Conservation (phyloP, 148 eudicot species). For the Amaranthus palmeri region DNA sequence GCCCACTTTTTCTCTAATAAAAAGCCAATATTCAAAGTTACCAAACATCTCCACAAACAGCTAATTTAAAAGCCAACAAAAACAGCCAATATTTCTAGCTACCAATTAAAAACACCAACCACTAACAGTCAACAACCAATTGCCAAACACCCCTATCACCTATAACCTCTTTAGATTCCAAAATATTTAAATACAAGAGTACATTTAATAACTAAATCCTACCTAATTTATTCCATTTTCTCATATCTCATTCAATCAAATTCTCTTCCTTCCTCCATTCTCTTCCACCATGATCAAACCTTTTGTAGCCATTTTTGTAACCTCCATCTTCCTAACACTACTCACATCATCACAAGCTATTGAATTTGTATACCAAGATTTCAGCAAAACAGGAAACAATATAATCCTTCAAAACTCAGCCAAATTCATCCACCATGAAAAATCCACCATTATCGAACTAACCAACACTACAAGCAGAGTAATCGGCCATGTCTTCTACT, state of each 20-base stretch:
- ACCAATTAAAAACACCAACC: background rate
- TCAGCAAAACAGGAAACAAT: conserved; percentile 10
- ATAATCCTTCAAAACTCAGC: conserved; percentile 14
- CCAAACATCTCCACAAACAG: too few species aligned
- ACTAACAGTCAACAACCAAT: background rate
- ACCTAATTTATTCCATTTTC: background rate
- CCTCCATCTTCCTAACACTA: background rate
- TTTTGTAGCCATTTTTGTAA: background rate
- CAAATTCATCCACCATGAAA: conserved; percentile 10
- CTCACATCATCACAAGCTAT: background rate
- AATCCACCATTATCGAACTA: conserved; percentile 26
- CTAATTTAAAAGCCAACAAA: too few species aligned
- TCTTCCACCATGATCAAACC: background rate
- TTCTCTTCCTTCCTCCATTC: background rate
- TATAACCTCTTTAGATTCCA: too few species aligned
- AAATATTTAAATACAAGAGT: too few species aligned
- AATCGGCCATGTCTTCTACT: conserved; percentile 41
- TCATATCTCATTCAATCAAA: background rate
- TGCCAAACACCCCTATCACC: too few species aligned
- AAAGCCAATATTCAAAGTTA: too few species aligned
- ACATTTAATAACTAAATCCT: too few species aligned
- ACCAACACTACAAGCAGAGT: conserved; percentile 27
- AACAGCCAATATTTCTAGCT: too few species aligned
- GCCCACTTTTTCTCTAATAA: too few species aligned
- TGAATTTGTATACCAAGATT: conserved; percentile 18